Percentiles rank a stretch among this genome's conserved stretches.
Conservation (phyloP, 352 stramenopile species). For the Globisporangium abappressorium region DNA sequence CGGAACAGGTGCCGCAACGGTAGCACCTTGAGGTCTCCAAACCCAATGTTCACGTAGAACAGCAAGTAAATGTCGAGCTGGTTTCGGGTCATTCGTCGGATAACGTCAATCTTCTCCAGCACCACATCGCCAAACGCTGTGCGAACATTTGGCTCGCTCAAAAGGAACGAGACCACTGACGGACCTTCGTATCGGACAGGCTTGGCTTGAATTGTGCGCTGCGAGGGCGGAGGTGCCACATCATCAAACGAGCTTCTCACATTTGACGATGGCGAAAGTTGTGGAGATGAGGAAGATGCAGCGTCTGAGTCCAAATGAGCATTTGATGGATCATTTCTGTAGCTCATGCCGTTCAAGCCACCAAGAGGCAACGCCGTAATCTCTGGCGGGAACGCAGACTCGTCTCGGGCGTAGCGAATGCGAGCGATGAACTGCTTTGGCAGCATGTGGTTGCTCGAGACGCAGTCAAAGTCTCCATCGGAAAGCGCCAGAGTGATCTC, state of each 20-base stretch:
- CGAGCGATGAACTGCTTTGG: constrained; percentile 66
- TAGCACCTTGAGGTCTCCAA: constrained; percentile 51
- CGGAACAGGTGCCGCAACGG: constrained; percentile 74
- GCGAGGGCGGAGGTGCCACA: constrained; percentile 3
- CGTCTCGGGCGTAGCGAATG: constrained; percentile 48
- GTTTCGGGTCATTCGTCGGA: constrained; percentile 48
- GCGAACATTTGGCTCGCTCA: constrained; percentile 58
- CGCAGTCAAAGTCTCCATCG: constrained; percentile 80
- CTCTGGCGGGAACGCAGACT: constrained; percentile 47
- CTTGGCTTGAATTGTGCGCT: constrained; percentile 32
- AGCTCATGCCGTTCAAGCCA: constrained; percentile 22
- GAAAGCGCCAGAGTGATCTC: constrained; percentile 51
- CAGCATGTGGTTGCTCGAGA: constrained; percentile 64
- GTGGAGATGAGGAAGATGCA: not conserved
- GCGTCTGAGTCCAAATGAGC: not conserved
- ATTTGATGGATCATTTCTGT: constrained; percentile 2
- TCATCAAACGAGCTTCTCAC: constrained; percentile 15
- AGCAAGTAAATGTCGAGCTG: constrained; percentile 73
- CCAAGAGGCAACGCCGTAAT: constrained; percentile 21
- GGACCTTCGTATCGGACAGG: constrained; percentile 67
- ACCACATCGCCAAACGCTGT: constrained; percentile 78
- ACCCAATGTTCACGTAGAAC: constrained; percentile 66
- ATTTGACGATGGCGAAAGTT: constrained; percentile 3
- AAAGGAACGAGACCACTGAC: constrained; percentile 58
- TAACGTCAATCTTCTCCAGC: constrained; percentile 82